Conservation (phyloP, 768 basidiomycete genomes). For the Leccinum fibrillosum region DNA sequence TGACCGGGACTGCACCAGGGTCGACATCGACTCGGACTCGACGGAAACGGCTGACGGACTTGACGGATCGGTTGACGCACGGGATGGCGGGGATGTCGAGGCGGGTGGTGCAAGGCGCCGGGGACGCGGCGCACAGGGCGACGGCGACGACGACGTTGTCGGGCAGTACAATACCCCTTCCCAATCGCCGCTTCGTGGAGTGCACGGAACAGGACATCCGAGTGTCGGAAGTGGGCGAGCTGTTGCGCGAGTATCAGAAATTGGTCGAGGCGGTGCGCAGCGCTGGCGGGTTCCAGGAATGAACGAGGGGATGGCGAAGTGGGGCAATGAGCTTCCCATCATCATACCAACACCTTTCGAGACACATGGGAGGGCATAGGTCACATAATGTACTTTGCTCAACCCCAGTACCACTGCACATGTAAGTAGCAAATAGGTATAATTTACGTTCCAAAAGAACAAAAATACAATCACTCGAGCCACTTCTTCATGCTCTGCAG, state of each 20-base stretch:
- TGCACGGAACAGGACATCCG: constrained; percentile 73
- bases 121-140: constrained; percentile 30
- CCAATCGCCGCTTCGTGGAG: constrained; percentile 67
- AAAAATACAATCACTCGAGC: not conserved
- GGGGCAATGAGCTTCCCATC: too few species aligned
- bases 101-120: constrained; percentile 29
- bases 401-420: too few species aligned
- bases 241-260: constrained; percentile 79
- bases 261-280: constrained; percentile 66
- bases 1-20: not conserved
- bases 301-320: not conserved
- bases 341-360: too few species aligned
- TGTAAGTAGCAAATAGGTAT: not conserved
- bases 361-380: too few species aligned
- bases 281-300: constrained; percentile 42
- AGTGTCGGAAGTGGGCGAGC: constrained; percentile 74
- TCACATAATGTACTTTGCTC: too few species aligned
- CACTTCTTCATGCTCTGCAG: not conserved
- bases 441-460: not conserved
- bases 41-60: constrained; percentile 44
- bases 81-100: constrained; percentile 56
- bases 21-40: constrained; percentile 33
- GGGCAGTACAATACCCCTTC: constrained; percentile 50
- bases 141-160: constrained; percentile 26
- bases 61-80: constrained; percentile 79